Evolutionary conservation across 345 rosid genomes (phyloP).

Genomic region (Eutrema yunnanense): DNA sequence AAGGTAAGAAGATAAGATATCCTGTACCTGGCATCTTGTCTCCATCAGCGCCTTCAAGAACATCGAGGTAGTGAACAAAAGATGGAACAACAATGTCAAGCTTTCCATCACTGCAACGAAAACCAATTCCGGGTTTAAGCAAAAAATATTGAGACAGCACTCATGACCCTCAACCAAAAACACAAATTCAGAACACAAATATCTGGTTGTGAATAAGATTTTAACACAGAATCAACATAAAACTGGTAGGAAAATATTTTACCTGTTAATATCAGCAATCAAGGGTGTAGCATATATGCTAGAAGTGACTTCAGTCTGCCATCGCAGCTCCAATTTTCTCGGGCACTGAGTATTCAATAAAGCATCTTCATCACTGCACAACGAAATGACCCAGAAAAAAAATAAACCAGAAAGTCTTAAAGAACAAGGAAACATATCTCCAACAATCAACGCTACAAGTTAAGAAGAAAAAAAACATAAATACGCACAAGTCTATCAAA

Average conservation of each 20-base stretch:
- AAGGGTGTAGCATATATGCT: slow-evolving; percentile 90
- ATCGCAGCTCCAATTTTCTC: slow-evolving; percentile 80
- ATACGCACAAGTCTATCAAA: neutral
- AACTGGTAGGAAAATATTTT: neutral
- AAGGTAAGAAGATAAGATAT: slow-evolving; percentile 3
- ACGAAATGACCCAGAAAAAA: neutral
- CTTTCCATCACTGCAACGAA: slow-evolving; percentile 78
- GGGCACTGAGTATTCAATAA: slow-evolving; percentile 93
- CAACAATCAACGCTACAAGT: slow-evolving; percentile 6
- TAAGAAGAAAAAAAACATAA: neutral
- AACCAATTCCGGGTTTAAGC: neutral
- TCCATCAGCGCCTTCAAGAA: slow-evolving; percentile 97
- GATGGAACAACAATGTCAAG: slow-evolving; percentile 96
- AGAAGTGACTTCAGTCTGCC: slow-evolving; percentile 99
- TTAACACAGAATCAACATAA: neutral
- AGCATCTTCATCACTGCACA: slow-evolving; percentile 76
- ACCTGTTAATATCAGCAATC: slow-evolving; percentile 97
- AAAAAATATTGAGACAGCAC: neutral
- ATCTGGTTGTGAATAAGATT: neutral
- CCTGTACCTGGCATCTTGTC: slow-evolving; percentile 91
- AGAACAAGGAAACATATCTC: neutral
- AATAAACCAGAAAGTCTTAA: neutral
- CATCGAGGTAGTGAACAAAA: slow-evolving; percentile 97
- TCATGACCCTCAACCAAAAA: neutral
- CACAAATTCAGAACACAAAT: neutral